Evolutionary conservation across 2,329 filamentous ascomycete genomes (phyloP).

Genomic region (Polychaeton citri): DNA sequence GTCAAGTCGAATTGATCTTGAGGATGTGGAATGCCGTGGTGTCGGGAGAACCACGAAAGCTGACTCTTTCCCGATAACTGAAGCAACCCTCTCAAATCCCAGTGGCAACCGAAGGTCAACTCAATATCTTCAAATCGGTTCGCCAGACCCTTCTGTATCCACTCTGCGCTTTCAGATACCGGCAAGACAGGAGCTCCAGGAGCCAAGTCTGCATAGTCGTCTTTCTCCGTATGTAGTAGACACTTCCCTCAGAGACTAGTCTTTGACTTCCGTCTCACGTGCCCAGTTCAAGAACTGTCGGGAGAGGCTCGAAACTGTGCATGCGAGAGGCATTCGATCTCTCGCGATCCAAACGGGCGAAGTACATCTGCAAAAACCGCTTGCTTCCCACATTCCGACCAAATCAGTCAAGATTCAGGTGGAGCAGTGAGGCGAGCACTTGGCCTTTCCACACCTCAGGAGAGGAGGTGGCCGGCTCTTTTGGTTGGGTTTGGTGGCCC

Average conservation of each 20-base stretch:
- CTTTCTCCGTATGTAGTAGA: slow-evolving; percentile 62
- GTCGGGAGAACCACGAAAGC: no score
- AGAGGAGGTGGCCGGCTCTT: slow-evolving; percentile 12
- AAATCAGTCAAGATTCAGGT: background rate
- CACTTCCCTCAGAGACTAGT: slow-evolving; percentile 78
- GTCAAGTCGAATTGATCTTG: no score
- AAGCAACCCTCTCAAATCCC: background rate
- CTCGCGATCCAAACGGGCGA: slow-evolving; percentile 53
- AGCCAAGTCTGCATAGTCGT: slow-evolving; percentile 2
- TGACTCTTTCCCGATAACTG: no score
- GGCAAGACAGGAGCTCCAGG: background rate
- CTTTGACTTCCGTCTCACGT: slow-evolving; percentile 74
- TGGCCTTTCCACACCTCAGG: slow-evolving; percentile 4
- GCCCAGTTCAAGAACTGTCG: slow-evolving; percentile 6
- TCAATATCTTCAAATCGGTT: slow-evolving; percentile 1
- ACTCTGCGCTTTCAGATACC: no score
- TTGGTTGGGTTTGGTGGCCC: slow-evolving; percentile 39
- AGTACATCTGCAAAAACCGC: slow-evolving; percentile 93
- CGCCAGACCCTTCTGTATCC: slow-evolving; percentile 2
- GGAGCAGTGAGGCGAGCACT: slow-evolving; percentile 12
- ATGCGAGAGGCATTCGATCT: slow-evolving; percentile 44
- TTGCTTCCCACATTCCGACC: slow-evolving; percentile 33
- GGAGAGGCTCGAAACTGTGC: slow-evolving; percentile 9
- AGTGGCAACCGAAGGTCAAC: background rate
- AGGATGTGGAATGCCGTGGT: no score